Base-by-base conservation (phyloP, 116 monocot species). In the Zostera marina region DNA sequence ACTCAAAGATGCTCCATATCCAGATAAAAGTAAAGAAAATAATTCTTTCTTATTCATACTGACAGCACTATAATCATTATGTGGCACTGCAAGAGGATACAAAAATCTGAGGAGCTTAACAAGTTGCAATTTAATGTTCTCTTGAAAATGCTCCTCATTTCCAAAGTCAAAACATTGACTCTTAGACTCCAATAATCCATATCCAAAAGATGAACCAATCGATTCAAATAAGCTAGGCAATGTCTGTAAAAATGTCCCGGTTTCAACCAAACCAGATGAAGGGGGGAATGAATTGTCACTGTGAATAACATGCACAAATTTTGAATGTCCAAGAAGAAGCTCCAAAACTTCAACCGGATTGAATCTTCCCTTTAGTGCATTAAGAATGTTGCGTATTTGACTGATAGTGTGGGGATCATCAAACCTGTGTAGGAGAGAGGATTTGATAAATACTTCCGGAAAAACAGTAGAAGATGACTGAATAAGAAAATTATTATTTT, bases 41-140 rank as follows among this genome's bases (percentile, higher is more conserved):
- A 98, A 52, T 70, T 98, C 98, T 52, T 49, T 81, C 52, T 64
- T 71, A 63, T 82, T 61, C 55, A 65, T 66, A 42, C 40, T 53
- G 60, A 49, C 54, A 68, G n/a, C 54, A 46, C 58, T 54, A 55
- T 41, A 49, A 25, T 54, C 56, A 5, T 67, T 40, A 49, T 80
- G 57, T 25, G 47, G 59, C 57, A 12, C 59, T 57, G 64, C 76
- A 21, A 76, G 52, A 60, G 80, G 65, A 72, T 70, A 82, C 56
- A 90, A 55, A 66, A 83, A 62, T 63, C 90, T 85, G 0, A 98
- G 80, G 73, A 98, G 61, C 55, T 73, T 98, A 73, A 98, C 62
- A 25, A 81, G 48, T 72, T 94, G 88, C 13, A 88, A 23, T 63
- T 73, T 94, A 62, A 64, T 56, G n/a, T 60, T 64, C 4, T 77